These are phyloP conservation scores for Cornus suecica DNA, from an alignment of 148 eudicot species.

Conservation along the genomic window DNA sequence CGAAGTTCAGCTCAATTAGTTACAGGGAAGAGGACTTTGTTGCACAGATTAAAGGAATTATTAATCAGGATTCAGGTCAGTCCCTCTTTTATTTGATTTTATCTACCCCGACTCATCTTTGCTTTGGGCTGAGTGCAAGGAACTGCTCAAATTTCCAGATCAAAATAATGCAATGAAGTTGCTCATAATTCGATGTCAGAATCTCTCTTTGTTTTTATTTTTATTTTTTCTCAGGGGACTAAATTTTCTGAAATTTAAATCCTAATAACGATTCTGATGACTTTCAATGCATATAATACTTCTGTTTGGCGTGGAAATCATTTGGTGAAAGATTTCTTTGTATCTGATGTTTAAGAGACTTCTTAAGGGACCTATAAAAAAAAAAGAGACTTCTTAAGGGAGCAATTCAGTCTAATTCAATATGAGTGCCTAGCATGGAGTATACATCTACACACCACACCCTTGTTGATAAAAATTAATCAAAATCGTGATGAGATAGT, in stretches of 20 bases:
- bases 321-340: too few relatives aligned
- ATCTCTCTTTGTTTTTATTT: too few relatives aligned
- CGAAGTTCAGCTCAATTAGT: background rate
- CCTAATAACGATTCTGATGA: background rate
- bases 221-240: background rate
- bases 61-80: background rate
- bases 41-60: background rate
- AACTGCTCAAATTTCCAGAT: background rate
- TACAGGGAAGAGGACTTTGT: background rate
- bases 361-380: too few relatives aligned
- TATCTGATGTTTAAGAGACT: too few relatives aligned
- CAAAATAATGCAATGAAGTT: background rate
- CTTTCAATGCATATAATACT: too few relatives aligned
- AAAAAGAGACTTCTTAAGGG: too few relatives aligned
- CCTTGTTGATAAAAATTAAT: background rate
- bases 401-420: background rate
- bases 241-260: background rate
- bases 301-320: too few relatives aligned
- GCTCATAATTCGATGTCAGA: background rate
- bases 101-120: background rate
- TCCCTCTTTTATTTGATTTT: too few relatives aligned
- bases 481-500: background rate
- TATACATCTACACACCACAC: background rate
- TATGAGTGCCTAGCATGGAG: background rate
- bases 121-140: background rate